Percentiles rank a stretch among this genome's conserved stretches.
Conservation (phyloP, 2,329 filamentous ascomycete genomes). For the Juglanconis oblonga region DNA sequence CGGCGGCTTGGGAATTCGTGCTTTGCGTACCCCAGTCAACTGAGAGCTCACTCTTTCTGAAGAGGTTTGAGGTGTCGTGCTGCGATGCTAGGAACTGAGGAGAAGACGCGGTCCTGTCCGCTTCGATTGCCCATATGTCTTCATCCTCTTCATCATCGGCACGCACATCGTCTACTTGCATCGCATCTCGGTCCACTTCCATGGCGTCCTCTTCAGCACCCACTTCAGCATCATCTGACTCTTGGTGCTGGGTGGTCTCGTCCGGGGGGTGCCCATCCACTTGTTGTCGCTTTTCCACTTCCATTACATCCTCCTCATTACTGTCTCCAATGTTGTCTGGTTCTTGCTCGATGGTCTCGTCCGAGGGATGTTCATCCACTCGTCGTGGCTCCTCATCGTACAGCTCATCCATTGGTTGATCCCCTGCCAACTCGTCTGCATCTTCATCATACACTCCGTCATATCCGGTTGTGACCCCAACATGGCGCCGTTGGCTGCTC, state of each 20-base stretch:
- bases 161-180: constrained; percentile 9
- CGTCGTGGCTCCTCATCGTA: neutral
- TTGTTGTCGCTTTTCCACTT: neutral
- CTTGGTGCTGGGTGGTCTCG: neutral
- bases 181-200: constrained; percentile 10
- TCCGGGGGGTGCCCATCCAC: constrained; percentile 1
- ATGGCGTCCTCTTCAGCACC: neutral
- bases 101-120: constrained; percentile 41
- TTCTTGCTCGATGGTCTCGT: neutral
- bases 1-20: constrained; percentile 4
- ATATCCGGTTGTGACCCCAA: neutral
- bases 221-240: neutral
- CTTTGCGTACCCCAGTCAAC: constrained; percentile 20
- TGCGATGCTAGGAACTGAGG: constrained; percentile 20
- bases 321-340: neutral
- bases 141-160: constrained; percentile 39
- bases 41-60: constrained; percentile 29
- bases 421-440: constrained; percentile 19
- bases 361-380: neutral
- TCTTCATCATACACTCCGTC: constrained; percentile 23
- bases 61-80: constrained; percentile 21
- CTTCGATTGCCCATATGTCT: constrained; percentile 58
- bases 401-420: constrained; percentile 1
- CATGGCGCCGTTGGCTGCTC: neutral
- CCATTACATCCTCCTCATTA: neutral